A percentile compares a stretch with the other conserved stretches of the same genome.
Conservation (phyloP, 768 basidiomycete genomes). For the Daedalea quercina region DNA sequence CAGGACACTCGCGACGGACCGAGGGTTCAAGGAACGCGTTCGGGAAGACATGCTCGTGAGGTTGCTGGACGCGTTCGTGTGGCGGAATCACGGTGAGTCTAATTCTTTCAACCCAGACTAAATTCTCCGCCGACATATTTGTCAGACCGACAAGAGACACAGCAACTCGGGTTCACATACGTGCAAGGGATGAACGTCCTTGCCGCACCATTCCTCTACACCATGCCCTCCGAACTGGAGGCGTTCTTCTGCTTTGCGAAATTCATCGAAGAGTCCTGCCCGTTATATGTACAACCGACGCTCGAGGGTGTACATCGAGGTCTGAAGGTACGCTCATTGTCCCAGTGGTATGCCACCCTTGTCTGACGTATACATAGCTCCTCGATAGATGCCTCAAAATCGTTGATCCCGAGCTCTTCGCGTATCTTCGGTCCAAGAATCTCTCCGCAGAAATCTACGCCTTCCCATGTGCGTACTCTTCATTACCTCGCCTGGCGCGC, state of each 20-base stretch:
- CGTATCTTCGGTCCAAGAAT: constrained; percentile 80
- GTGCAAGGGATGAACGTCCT: constrained; percentile 99
- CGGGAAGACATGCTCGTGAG: constrained; percentile 96
- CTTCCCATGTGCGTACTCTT: constrained; percentile 81
- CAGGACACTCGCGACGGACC: constrained; percentile 92
- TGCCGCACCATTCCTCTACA: constrained; percentile 95
- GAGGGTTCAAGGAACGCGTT: constrained; percentile 95
- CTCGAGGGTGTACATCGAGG: constrained; percentile 94
- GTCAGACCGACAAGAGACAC: constrained; percentile 69
- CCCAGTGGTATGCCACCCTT: neutral
- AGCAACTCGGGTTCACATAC: constrained; percentile 88
- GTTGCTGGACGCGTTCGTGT: constrained; percentile 95
- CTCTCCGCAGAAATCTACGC: constrained; percentile 95
- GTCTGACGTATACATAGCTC: constrained; percentile 44
- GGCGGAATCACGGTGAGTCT: constrained; percentile 77
- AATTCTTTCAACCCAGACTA: neutral
- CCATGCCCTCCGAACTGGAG: constrained; percentile 96
- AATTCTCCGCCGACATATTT: neutral
- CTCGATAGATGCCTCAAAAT: constrained; percentile 89
- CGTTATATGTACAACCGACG: constrained; percentile 95
- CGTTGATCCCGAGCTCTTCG: constrained; percentile 82
- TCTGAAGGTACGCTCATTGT: constrained; percentile 54
- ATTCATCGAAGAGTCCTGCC: constrained; percentile 93
- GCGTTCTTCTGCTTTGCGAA: constrained; percentile 95
- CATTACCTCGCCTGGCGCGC: constrained; percentile 1